phyloP scores from a whole-genome alignment of 805 yeast genomes.

The Diddensiella caesifluorescens region DNA sequence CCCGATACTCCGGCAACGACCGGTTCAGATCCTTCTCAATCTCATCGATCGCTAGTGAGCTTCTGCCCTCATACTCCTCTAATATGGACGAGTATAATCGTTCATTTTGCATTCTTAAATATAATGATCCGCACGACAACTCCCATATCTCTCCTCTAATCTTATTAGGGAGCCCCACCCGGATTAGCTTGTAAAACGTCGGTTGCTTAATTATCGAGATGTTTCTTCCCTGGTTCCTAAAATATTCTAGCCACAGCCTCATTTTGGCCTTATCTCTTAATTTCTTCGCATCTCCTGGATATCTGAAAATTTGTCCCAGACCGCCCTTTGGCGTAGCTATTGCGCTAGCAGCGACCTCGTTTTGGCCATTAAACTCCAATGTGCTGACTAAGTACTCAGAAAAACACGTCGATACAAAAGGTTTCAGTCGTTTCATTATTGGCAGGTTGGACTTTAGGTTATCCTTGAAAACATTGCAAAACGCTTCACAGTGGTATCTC shows the following conservation, averaged over 20 bases:
- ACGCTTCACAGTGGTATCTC: constrained; percentile 70
- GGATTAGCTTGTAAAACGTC: constrained; percentile 71
- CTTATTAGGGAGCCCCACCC: constrained; percentile 93
- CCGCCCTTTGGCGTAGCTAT: constrained; percentile 66
- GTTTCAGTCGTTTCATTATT: constrained; percentile 54
- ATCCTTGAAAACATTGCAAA: constrained; percentile 62
- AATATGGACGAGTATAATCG: constrained; percentile 56
- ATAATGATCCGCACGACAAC: constrained; percentile 79
- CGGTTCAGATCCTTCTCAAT: constrained; percentile 94
- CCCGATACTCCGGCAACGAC: constrained; percentile 92
- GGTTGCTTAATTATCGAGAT: constrained; percentile 68
- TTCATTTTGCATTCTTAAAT: constrained; percentile 55
- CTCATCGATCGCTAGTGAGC: constrained; percentile 86
- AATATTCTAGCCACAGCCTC: constrained; percentile 90
- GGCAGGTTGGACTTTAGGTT: constrained; percentile 58
- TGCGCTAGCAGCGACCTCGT: constrained; percentile 24
- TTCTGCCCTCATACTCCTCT: constrained; percentile 54
- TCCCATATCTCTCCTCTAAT: constrained; percentile 98
- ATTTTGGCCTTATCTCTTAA: constrained; percentile 77
- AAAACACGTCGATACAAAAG: constrained; percentile 66
- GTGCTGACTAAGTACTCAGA: constrained; percentile 71
- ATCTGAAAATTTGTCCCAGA: constrained; percentile 74
- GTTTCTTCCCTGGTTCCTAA: constrained; percentile 78
- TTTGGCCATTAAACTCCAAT: constrained; percentile 23
- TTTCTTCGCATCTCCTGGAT: constrained; percentile 82